Conservation (phyloP, 2,329 filamentous ascomycete species). For the Drechslera avenae region DNA sequence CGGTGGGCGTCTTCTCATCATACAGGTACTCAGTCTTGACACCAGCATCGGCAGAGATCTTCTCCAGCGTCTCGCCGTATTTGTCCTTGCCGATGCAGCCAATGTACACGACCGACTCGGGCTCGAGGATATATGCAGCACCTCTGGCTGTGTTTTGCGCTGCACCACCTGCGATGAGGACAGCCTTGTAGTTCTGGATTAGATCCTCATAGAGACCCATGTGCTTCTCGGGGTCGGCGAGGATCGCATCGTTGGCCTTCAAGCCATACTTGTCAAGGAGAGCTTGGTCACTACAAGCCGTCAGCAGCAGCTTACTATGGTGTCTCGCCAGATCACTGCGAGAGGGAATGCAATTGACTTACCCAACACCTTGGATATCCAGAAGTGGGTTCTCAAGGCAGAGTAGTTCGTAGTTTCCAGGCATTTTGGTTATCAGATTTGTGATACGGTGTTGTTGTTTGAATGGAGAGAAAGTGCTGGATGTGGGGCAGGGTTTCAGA, state of each 20-base stretch:
- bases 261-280: constrained; percentile 91
- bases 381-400: constrained; percentile 97
- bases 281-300: constrained; percentile 68
- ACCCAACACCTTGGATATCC: constrained; percentile 87
- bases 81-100: constrained; percentile 95
- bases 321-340: constrained; percentile 10
- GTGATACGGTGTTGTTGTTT: constrained; percentile 21
- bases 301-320: constrained; percentile 29
- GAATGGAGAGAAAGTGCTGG: constrained; percentile 19
- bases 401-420: constrained; percentile 86
- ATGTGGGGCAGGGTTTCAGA: constrained; percentile 26
- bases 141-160: constrained; percentile 97
- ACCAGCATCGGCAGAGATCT: constrained; percentile 85
- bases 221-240: constrained; percentile 85
- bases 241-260: constrained; percentile 96
- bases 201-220: constrained; percentile 89
- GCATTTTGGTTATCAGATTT: constrained; percentile 61
- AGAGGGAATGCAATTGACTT: constrained; percentile 33
- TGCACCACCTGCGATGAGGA: constrained; percentile 93
- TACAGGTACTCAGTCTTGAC: constrained; percentile 94
- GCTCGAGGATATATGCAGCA: constrained; percentile 89
- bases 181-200: constrained; percentile 87
- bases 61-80: constrained; percentile 85
- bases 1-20: constrained; percentile 81
- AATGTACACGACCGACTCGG: constrained; percentile 89